Conservation (phyloP, 805 yeast genomes). For the Kurtzmaniella cleridarum region DNA sequence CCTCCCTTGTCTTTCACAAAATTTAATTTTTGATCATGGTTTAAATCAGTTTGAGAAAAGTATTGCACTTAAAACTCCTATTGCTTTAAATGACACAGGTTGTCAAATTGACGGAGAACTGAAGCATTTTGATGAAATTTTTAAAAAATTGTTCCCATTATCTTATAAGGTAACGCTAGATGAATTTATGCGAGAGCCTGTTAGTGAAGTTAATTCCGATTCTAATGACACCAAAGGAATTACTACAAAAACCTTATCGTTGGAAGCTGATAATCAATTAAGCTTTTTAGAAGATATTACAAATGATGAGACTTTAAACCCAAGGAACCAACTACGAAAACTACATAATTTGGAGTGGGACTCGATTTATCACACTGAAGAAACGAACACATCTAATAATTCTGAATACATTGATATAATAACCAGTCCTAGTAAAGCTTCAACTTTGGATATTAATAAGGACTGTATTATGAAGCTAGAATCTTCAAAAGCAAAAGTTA, state of each 20-base stretch:
- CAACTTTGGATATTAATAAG: constrained; percentile 11
- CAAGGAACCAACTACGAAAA: constrained; percentile 15
- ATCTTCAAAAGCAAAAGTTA: constrained; percentile 21
- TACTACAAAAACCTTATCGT: background rate
- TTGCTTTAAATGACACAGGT: background rate
- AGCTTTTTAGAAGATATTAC: constrained; percentile 35
- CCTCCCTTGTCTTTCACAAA: constrained; percentile 36
- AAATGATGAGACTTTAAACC: constrained; percentile 24
- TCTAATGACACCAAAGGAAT: background rate
- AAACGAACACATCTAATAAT: constrained; percentile 14
- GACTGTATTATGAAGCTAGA: constrained; percentile 12
- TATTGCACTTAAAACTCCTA: constrained; percentile 8
- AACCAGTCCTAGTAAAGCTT: constrained; percentile 8
- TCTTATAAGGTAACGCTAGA: constrained; percentile 26
- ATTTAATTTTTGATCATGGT: constrained; percentile 34
- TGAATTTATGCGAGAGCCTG: constrained; percentile 20
- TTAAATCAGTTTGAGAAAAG: constrained; percentile 12
- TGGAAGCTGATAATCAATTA: constrained; percentile 22
- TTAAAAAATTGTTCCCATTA: constrained; percentile 25
- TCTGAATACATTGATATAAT: constrained; percentile 16
- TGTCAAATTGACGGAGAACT: constrained; percentile 10
- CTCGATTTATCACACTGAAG: constrained; percentile 14
- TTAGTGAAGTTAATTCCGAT: background rate
- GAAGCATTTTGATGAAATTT: constrained; percentile 13
- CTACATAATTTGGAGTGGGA: constrained; percentile 32